Evolutionary conservation across 306 rosid genomes (phyloP).

Genomic region (Prunus padus): DNA sequence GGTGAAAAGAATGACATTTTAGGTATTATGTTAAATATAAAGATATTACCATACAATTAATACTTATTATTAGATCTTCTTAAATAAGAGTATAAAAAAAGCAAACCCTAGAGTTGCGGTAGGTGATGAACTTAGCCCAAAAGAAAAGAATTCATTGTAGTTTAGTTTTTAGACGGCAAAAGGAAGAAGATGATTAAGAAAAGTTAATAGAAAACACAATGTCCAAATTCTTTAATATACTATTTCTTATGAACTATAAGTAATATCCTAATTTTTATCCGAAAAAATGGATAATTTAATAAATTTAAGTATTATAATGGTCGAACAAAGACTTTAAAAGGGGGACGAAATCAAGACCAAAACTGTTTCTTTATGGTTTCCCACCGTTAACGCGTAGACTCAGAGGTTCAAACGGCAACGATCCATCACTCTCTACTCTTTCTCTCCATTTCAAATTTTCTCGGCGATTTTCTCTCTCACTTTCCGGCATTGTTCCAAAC

Average conservation of each 20-base stretch:
- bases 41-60: neutral
- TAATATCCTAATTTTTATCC: neutral
- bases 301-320: neutral
- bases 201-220: neutral
- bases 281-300: neutral
- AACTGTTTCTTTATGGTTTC: slow-evolving; percentile 13
- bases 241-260: neutral
- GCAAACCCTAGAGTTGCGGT: neutral
- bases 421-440: slow-evolving; percentile 6
- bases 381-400: slow-evolving; percentile 32
- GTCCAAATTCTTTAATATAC: neutral
- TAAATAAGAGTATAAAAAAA: neutral
- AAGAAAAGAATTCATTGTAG: neutral
- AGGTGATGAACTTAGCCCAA: neutral
- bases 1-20: neutral
- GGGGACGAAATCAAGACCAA: neutral
- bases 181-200: neutral
- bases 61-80: neutral
- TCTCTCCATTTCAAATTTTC: slow-evolving; percentile 5
- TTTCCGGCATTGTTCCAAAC: slow-evolving; percentile 43
- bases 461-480: slow-evolving; percentile 8
- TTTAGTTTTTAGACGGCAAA: neutral
- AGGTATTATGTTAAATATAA: neutral
- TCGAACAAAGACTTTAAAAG: neutral
- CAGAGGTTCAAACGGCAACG: slow-evolving; percentile 23